These are phyloP conservation scores for Geosmithia morbida DNA, from an alignment of 2,329 filamentous ascomycete species.

Conservation along the genomic window DNA sequence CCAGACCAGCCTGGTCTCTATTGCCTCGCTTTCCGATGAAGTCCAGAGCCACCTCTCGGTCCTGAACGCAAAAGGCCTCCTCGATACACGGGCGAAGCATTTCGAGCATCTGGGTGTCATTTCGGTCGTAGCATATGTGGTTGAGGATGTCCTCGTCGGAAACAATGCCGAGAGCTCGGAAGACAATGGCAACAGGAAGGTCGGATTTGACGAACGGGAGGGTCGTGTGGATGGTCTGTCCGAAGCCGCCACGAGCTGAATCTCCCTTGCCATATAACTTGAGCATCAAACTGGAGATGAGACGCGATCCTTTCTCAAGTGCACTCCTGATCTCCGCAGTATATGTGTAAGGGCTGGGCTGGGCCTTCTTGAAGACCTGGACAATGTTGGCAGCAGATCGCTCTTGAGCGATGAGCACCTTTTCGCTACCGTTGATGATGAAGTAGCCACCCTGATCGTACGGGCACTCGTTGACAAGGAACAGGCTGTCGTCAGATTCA, in stretches of 20 bases:
- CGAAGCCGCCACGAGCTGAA: constrained; percentile 59
- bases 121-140: constrained; percentile 92
- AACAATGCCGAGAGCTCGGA: constrained; percentile 87
- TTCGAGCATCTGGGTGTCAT: constrained; percentile 93
- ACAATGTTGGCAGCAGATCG: constrained; percentile 97
- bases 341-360: constrained; percentile 82
- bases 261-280: constrained; percentile 84
- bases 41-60: constrained; percentile 84
- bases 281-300: constrained; percentile 85
- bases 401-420: constrained; percentile 95
- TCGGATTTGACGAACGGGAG: constrained; percentile 90
- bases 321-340: constrained; percentile 94
- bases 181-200: constrained; percentile 88
- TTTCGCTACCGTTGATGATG: constrained; percentile 97
- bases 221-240: constrained; percentile 78
- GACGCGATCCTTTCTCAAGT: constrained; percentile 84
- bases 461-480: constrained; percentile 87
- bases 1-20: constrained; percentile 42
- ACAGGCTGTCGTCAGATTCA: constrained; percentile 73
- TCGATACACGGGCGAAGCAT: constrained; percentile 96
- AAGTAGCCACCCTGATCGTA: constrained; percentile 99
- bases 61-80: constrained; percentile 91
- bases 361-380: constrained; percentile 95
- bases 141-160: constrained; percentile 97
- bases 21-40: constrained; percentile 91